Base-by-base conservation (phyloP, 2,329 filamentous ascomycete genomes). In the Calonectria ilicicola region DNA sequence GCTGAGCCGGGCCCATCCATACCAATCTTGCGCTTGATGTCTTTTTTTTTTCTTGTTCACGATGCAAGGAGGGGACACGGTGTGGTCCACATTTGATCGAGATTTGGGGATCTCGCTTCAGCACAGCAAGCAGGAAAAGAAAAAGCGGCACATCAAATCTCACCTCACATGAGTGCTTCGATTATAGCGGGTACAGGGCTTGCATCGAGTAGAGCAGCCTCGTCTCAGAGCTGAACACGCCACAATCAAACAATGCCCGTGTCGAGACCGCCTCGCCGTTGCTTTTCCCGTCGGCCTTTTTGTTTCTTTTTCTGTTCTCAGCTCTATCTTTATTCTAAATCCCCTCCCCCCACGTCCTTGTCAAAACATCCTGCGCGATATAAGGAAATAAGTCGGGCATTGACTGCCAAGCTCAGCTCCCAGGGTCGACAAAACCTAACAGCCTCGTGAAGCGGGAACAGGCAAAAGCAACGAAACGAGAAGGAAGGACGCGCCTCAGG, bases 101-200 rank as follows among this genome's bases (percentile, higher is more conserved):
- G 51, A 56, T 56, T 56, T 23, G 51, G n/a, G 29, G 19, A 56
- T 56, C 51, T 56, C 51, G 51, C 51, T 56, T 56, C 51, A 56
- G 51, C 51, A 44, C 42, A 35, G 12, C 46, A 26, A 26, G 46
- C 27, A 27, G 17, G 3, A 49, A 29, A 51, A 51, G 10, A 29
- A 29, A 17, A 17, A 10, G 47, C 29, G 32, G n/a, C 51, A 56
- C 19, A 56, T 56, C 51, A 38, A n/a, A 56, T 38, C 51, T 56
- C 51, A 51, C 47, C 51, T 56, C 51, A 51, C 47, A 29, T 27
- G 27, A 14, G 19, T 56, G 51, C 51, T 23, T 56, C 27, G 42
- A n/a, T 35, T 35, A 35, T 9, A n/a, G 42, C 42, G n/a, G 42
- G 19, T 44, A 44, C 42, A 44, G 42, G 7, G 42, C 51, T 23